phyloP scores from a whole-genome alignment of 768 basidiomycete species.

The Rickenella mellea region DNA sequence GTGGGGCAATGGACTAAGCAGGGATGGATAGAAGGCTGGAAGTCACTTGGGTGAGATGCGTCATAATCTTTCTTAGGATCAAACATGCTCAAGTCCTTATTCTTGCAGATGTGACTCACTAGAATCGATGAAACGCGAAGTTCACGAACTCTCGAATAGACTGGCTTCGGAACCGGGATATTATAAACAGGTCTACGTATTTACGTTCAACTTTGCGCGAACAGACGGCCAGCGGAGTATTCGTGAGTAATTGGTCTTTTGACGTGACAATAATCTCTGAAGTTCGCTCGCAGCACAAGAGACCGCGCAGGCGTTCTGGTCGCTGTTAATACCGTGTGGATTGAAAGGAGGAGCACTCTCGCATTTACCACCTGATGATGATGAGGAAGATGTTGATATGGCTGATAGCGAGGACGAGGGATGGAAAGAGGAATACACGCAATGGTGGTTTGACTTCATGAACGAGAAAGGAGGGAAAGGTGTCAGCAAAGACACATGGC shows the following conservation, averaged over 20 bases:
- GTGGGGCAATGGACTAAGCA: conserved; percentile 64
- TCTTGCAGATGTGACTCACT: conserved; percentile 53
- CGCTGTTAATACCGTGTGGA: conserved; percentile 64
- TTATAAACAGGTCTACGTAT: conserved; percentile 71
- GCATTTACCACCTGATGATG: conserved; percentile 36
- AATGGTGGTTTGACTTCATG: conserved; percentile 79
- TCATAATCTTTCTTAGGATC: background rate
- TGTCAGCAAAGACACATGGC: conserved; percentile 84
- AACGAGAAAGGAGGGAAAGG: conserved; percentile 56
- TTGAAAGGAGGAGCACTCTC: conserved; percentile 56
- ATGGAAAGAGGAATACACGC: conserved; percentile 52
- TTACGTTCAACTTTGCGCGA: conserved; percentile 75
- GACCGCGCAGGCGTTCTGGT: conserved; percentile 70
- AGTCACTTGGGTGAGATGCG: conserved; percentile 48
- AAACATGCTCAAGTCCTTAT: background rate
- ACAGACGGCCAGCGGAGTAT: conserved; percentile 72
- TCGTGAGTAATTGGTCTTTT: conserved; percentile 32
- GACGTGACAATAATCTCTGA: background rate
- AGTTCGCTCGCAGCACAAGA: conserved; percentile 40
- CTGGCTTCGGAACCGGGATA: conserved; percentile 58
- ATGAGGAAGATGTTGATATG: conserved; percentile 31
- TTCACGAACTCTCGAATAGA: conserved; percentile 46
- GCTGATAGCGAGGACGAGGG: conserved; percentile 29
- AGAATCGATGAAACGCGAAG: conserved; percentile 43
- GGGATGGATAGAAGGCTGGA: conserved; percentile 81